Percentiles rank a stretch among this genome's conserved stretches.
These are phyloP conservation scores for Russula earlei DNA, from an alignment of 768 basidiomycete genomes.

Conservation along the genomic window DNA sequence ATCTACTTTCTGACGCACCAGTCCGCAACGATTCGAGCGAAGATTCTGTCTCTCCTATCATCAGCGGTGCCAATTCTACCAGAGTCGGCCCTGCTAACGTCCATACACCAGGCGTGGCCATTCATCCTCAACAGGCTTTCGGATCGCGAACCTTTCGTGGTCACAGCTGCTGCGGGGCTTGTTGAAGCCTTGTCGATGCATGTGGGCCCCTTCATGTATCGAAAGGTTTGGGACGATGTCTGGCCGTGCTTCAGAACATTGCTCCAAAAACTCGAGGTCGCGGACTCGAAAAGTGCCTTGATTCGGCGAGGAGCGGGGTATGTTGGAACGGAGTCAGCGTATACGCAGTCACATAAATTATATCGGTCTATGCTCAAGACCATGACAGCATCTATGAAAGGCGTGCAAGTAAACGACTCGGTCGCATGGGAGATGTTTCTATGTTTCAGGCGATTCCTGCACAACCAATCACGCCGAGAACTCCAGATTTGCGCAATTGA, in stretches of 20 bases:
- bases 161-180: conserved; percentile 63
- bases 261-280: conserved; percentile 48
- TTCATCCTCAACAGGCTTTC: conserved; percentile 76
- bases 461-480: conserved; percentile 56
- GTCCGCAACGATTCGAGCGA: conserved; percentile 77
- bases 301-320: conserved; percentile 41
- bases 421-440: conserved; percentile 78
- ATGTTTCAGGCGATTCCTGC: conserved; percentile 68
- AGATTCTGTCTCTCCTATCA: conserved; percentile 66
- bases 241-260: conserved; percentile 77
- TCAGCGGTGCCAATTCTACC: conserved; percentile 64
- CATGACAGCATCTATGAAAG: conserved; percentile 54
- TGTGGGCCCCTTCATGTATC: conserved; percentile 78
- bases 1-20: conserved; percentile 86
- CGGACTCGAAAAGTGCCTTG: conserved; percentile 60
- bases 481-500: conserved; percentile 56
- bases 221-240: conserved; percentile 81
- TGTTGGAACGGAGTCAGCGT: conserved; percentile 59
- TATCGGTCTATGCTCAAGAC: conserved; percentile 70
- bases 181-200: conserved; percentile 62
- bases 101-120: conserved; percentile 90
- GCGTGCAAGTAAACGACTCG: conserved; percentile 61
- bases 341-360: conserved; percentile 72
- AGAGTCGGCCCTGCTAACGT: conserved; percentile 69
- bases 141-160: conserved; percentile 70